Evolutionary conservation across 306 rosid genomes (phyloP).

Genomic region (Vicia villosa): DNA sequence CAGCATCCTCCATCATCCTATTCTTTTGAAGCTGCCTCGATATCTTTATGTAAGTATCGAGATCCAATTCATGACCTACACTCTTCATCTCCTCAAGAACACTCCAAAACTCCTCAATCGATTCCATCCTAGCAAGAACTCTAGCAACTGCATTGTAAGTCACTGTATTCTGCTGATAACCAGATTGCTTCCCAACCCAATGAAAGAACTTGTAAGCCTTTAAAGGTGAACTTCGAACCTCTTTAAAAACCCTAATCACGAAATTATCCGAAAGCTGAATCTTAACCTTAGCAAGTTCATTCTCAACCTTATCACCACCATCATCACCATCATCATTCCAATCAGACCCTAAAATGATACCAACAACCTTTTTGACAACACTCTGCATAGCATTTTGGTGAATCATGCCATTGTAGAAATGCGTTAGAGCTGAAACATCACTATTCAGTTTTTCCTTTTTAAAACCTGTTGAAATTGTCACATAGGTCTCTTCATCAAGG

Average conservation of each 20-base stretch:
- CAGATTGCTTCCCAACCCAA: conserved; percentile 56
- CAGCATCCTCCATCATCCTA: conserved; percentile 71
- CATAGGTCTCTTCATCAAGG: conserved; percentile 61
- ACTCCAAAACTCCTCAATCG: conserved; percentile 70
- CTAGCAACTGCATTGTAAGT: conserved; percentile 68
- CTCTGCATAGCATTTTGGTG: conserved; percentile 54
- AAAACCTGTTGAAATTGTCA: conserved; percentile 42
- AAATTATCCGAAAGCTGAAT: conserved; percentile 57
- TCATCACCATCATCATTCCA: conserved; percentile 53
- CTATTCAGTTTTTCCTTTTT: conserved; percentile 52
- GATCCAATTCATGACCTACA: conserved; percentile 60
- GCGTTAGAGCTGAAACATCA: conserved; percentile 52
- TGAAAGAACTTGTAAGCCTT: conserved; percentile 63
- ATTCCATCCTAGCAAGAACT: conserved; percentile 57
- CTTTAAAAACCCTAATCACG: conserved; percentile 64
- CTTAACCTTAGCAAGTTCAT: conserved; percentile 45
- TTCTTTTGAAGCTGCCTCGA: conserved; percentile 68
- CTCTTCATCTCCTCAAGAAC: conserved; percentile 67
- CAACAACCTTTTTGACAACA: conserved; percentile 53
- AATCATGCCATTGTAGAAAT: conserved; percentile 62
- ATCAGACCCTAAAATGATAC: conserved; percentile 51
- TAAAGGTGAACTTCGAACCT: conserved; percentile 46
- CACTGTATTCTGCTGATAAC: conserved; percentile 52
- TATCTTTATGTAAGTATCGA: conserved; percentile 72
- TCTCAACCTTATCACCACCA: conserved; percentile 38